Evolutionary conservation across 2,329 filamentous ascomycete species (phyloP).

Genomic region (Tolypocladium guangdongense): DNA sequence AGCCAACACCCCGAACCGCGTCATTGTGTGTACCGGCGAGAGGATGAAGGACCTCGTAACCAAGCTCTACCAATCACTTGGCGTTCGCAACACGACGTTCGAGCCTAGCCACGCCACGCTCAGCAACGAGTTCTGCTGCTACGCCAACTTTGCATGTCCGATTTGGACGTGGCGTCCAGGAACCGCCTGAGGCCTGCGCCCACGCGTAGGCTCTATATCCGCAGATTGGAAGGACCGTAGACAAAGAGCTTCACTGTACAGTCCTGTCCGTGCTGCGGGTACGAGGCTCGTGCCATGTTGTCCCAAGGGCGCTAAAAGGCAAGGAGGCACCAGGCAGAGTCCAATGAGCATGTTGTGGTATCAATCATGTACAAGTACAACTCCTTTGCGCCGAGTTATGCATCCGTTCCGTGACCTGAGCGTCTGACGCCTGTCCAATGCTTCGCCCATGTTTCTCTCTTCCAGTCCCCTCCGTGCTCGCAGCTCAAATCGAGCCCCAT

Average conservation of each 20-base stretch:
- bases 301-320: background rate
- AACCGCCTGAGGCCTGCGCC: background rate
- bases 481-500: background rate
- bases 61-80: conserved; percentile 56
- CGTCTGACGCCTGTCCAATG: background rate
- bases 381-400: background rate
- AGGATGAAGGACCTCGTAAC: conserved; percentile 55
- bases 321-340: background rate
- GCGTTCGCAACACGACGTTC: conserved; percentile 55
- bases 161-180: conserved; percentile 32
- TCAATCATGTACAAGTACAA: background rate
- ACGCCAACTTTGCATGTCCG: conserved; percentile 62
- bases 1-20: conserved; percentile 10
- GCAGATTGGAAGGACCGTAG: background rate
- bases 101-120: conserved; percentile 59
- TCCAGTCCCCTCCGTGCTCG: background rate
- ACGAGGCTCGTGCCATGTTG: background rate
- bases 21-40: conserved; percentile 70
- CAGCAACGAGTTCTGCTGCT: conserved; percentile 74
- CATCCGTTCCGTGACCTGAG: background rate
- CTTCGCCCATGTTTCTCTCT: background rate
- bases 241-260: background rate
- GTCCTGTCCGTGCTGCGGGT: background rate
- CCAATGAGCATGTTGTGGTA: background rate
- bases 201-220: background rate